phyloP scores from a whole-genome alignment of 1,284 basidiomycete genomes.

The Peniophora sp. region DNA sequence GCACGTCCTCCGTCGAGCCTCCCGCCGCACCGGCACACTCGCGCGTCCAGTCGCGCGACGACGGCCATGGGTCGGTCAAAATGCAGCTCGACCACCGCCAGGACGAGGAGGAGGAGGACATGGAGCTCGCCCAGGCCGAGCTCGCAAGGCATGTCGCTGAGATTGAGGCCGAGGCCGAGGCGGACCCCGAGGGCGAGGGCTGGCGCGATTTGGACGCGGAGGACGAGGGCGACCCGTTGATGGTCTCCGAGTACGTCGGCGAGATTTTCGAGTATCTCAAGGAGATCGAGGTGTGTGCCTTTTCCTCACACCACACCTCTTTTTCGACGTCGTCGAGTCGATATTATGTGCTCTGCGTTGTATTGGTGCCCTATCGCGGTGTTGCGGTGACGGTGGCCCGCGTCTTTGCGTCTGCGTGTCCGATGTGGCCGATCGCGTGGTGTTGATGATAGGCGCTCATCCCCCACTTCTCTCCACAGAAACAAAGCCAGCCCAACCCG shows the following conservation, averaged over 20 bases:
- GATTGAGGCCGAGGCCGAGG: slow-evolving; percentile 38
- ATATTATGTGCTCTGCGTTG: no score
- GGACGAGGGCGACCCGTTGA: slow-evolving; percentile 90
- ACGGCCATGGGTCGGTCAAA: slow-evolving; percentile 11
- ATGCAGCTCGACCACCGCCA: neutral
- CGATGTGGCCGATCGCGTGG: slow-evolving; percentile 2
- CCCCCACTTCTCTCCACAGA: slow-evolving; percentile 31
- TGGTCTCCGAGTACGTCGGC: slow-evolving; percentile 94
- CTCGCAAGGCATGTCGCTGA: slow-evolving; percentile 17
- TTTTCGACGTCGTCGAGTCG: no score
- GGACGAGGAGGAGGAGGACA: slow-evolving; percentile 24
- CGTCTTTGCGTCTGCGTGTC: slow-evolving; percentile 4
- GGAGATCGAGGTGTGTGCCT: slow-evolving; percentile 47
- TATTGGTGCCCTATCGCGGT: no score
- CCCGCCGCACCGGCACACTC: slow-evolving; percentile 8
- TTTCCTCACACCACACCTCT: neutral
- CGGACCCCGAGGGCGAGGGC: slow-evolving; percentile 49
- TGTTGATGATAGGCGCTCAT: slow-evolving; percentile 1
- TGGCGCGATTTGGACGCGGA: slow-evolving; percentile 92
- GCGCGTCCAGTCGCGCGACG: slow-evolving; percentile 19
- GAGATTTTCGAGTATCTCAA: slow-evolving; percentile 95
- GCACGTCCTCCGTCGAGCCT: slow-evolving; percentile 11
- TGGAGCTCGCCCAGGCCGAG: slow-evolving; percentile 17
- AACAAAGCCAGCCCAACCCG: slow-evolving; percentile 77
- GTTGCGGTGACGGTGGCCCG: no score